Evolutionary conservation across 148 eudicot species (phyloP).

Genomic region (Hydrangea macrophylla): DNA sequence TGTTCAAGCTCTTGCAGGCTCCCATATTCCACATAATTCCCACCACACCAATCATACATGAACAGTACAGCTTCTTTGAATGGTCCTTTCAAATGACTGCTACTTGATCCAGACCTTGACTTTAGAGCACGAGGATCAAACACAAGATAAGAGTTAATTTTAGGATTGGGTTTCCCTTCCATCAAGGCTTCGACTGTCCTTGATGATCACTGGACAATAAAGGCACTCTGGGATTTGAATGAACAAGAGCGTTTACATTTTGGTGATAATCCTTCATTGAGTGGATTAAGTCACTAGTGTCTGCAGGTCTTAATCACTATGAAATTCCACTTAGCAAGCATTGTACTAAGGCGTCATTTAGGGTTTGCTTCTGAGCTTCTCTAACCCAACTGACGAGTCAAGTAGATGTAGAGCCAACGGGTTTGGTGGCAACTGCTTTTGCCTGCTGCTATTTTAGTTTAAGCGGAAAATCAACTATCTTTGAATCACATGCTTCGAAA

Average conservation of each 20-base stretch:
- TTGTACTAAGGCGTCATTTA: background rate
- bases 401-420: no score
- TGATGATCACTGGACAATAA: conserved; percentile 70
- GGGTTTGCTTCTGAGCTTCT: no score
- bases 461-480: no score
- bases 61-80: conserved; percentile 96
- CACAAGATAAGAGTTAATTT: conserved; percentile 68
- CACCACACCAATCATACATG: conserved; percentile 98
- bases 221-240: background rate
- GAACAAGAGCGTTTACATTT: background rate
- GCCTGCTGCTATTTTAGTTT: no score
- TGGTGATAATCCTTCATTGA: background rate
- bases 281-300: no score
- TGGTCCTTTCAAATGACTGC: conserved; percentile 79
- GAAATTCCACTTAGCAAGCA: background rate
- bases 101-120: conserved; percentile 56
- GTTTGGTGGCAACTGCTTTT: no score
- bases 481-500: no score
- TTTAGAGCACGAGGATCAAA: conserved; percentile 98
- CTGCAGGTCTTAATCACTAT: background rate
- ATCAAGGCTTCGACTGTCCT: conserved; percentile 89
- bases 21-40: conserved; percentile 90
- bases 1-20: conserved; percentile 83
- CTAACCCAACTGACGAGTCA: no score
- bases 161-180: conserved; percentile 95